Percentiles rank a stretch among this genome's conserved stretches.
Evolutionary conservation across 1,139 yeast species (phyloP).

Genomic region (Komagataea norvegica): DNA sequence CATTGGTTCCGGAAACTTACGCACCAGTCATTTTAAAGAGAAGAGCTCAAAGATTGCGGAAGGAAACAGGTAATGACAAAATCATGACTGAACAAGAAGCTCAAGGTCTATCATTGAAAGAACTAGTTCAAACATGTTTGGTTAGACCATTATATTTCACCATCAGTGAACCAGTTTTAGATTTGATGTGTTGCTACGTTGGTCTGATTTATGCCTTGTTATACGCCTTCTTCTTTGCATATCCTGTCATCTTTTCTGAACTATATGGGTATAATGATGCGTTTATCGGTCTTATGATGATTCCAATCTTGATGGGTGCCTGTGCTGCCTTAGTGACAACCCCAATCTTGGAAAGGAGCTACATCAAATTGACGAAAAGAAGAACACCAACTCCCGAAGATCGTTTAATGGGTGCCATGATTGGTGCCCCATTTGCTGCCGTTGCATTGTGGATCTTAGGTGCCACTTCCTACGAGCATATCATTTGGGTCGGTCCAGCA

Average conservation of each 20-base stretch:
- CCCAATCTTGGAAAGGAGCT: constrained; percentile 61
- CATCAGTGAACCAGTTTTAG: constrained; percentile 77
- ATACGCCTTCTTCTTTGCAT: constrained; percentile 90
- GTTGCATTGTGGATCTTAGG: constrained; percentile 84
- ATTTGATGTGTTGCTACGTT: constrained; percentile 76
- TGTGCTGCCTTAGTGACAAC: constrained; percentile 65
- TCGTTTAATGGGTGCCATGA: constrained; percentile 80
- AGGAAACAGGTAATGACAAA: constrained; percentile 73
- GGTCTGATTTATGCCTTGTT: constrained; percentile 82
- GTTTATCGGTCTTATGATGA: constrained; percentile 73
- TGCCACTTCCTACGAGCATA: constrained; percentile 74
- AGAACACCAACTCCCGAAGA: constrained; percentile 83
- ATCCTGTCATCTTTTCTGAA: constrained; percentile 67
- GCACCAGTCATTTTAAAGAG: constrained; percentile 80
- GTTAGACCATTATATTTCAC: constrained; percentile 73
- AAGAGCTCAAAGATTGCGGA: constrained; percentile 65
- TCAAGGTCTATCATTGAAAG: constrained; percentile 58
- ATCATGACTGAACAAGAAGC: constrained; percentile 94
- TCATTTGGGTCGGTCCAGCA: constrained; percentile 94
- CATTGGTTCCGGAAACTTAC: constrained; percentile 78
- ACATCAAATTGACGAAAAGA: constrained; percentile 45
- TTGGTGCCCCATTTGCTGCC: constrained; percentile 88
- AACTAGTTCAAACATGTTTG: constrained; percentile 62
- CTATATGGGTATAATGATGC: constrained; percentile 66
- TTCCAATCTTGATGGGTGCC: constrained; percentile 88